phyloP scores from a whole-genome alignment of 306 rosid species.

The Casuarina equisetifolia region DNA sequence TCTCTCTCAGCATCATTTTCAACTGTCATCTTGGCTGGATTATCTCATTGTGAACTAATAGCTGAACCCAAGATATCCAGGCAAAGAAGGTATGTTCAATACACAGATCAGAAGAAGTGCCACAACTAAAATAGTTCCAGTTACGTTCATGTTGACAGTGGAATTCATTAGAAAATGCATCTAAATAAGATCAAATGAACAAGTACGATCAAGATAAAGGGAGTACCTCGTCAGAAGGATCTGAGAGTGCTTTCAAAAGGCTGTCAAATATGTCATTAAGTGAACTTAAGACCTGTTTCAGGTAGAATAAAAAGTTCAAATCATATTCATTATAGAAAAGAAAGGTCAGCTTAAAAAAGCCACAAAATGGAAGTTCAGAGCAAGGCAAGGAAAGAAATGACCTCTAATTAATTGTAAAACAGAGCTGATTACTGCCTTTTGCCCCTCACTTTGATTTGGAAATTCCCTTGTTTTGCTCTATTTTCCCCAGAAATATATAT shows the following conservation, averaged over 20 bases:
- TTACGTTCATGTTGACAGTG: background rate
- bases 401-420: background rate
- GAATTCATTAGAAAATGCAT: background rate
- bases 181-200: constrained; percentile 13
- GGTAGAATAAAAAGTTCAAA: constrained; percentile 18
- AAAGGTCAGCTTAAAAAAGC: constrained; percentile 8
- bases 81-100: background rate
- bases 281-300: constrained; percentile 71
- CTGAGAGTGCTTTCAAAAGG: constrained; percentile 85
- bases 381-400: background rate
- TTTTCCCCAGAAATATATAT: background rate
- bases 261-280: constrained; percentile 78
- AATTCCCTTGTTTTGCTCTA: background rate
- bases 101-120: background rate
- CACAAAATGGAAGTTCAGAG: background rate
- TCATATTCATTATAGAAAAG: constrained; percentile 4
- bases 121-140: background rate
- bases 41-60: background rate
- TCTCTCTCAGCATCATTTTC: background rate
- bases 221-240: constrained; percentile 81
- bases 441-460: background rate
- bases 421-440: background rate
- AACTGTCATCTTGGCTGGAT: background rate
- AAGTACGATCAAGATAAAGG: constrained; percentile 24
- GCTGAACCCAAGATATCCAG: background rate